Conservation (phyloP, 495 filamentous ascomycete species). For the Penicillium silybi region DNA sequence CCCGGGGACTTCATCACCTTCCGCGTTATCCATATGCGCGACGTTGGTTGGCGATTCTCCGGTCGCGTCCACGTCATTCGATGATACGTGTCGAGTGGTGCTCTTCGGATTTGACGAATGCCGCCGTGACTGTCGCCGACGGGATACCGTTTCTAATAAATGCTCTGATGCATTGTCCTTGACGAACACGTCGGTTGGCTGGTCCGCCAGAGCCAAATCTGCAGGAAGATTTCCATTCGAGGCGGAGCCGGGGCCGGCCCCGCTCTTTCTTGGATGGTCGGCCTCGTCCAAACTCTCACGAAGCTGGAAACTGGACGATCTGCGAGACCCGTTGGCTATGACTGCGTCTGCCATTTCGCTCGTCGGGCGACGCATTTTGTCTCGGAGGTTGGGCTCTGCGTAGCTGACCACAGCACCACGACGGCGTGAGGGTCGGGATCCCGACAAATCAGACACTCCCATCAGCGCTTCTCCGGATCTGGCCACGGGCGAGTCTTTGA, state of each 20-base stretch:
- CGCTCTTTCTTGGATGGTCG: not conserved
- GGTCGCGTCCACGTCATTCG: conserved; percentile 6
- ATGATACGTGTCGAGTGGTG: conserved; percentile 1
- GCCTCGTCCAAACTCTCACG: conserved; percentile 18
- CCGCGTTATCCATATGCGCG: conserved; percentile 23
- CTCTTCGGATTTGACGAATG: conserved; percentile 38
- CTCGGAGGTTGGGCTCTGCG: conserved; percentile 77
- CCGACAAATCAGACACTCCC: conserved; percentile 32
- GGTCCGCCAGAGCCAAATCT: conserved; percentile 7
- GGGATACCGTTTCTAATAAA: conserved; percentile 20
- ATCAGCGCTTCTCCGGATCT: conserved; percentile 3
- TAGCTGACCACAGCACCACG: conserved; percentile 70
- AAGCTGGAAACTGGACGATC: conserved; percentile 28
- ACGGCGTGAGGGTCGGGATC: conserved; percentile 59
- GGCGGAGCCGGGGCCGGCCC: not conserved
- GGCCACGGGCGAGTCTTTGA: conserved; percentile 10
- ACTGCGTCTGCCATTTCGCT: conserved; percentile 73
- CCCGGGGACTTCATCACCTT: conserved; percentile 10
- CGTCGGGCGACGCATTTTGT: conserved; percentile 82
- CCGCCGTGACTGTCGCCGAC: conserved; percentile 33
- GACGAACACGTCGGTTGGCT: not conserved
- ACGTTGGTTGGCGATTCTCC: not conserved
- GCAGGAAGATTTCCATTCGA: not conserved
- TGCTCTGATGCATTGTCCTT: conserved; percentile 8
- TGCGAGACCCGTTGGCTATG: conserved; percentile 41